Evolutionary conservation across 1,284 basidiomycete species (phyloP), one percentile per base, ranked within the genome.

Genomic region (Boletus semigastroideus): DNA sequence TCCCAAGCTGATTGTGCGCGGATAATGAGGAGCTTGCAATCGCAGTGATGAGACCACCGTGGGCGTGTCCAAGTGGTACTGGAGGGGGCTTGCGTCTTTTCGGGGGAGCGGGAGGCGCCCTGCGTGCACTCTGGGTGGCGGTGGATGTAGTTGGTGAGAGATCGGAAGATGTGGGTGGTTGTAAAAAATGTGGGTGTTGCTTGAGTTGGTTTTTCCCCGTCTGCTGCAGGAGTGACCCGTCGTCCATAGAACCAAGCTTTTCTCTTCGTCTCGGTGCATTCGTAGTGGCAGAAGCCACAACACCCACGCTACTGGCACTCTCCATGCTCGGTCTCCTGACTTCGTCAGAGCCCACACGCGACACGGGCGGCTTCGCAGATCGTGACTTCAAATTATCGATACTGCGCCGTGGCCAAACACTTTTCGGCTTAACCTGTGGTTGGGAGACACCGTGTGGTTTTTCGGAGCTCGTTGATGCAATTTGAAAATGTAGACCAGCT

Each of bases 61-160:
- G 70, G 4, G 74, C 74, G 47, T 67, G 69, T 42, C 70, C 71
- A 3, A 74, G 69, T 5, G 86, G 85, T 38, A 83, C 73, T 14
- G 85, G 82, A 42, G 86, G 84, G 1, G 86, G 79, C 57, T 84
- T 86, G 57, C 86, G 74, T 39, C 85, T 72, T 58, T 79, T 80
- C 1, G 80, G 79, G 13, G 84, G 82, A 22, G 81, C 74, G 9
- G 84, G 84, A 0, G 79, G 63, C 8, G 66, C 63, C 22, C 69
- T 52, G 22, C 69, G 65, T 42, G 45, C 17, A 42, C 60, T 67
- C n/a, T 49, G 51, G 20, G 48, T 44, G 6, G 46, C 12, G 4
- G 41, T 31, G 16, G 58, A 40, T 10, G 52, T 41, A 25, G 40
- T 53, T n/a, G 66, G 40, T 13, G 50, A 46, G 42, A 48, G 33